Evolutionary conservation across 2,329 filamentous ascomycete genomes (phyloP).

Genomic region (Colletotrichum viniferum): DNA sequence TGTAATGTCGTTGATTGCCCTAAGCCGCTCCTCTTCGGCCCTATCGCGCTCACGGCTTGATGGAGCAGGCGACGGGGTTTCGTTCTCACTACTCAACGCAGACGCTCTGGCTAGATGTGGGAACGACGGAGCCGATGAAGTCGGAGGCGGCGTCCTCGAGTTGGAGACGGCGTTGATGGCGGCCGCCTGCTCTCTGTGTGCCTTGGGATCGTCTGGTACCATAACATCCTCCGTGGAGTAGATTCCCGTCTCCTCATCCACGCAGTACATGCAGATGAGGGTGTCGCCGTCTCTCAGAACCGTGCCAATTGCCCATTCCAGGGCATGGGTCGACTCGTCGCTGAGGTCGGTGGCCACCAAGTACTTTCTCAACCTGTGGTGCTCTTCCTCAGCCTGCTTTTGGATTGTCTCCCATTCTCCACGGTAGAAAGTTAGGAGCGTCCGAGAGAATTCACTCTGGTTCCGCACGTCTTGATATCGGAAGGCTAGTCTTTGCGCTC

Average conservation of each 20-base stretch:
- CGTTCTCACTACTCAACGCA: conserved; percentile 36
- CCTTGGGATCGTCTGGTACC: conserved; percentile 74
- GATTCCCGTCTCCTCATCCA: conserved; percentile 83
- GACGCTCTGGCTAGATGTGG: conserved; percentile 33
- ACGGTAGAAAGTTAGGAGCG: conserved; percentile 87
- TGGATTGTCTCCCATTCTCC: conserved; percentile 82
- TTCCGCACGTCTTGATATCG: conserved; percentile 77
- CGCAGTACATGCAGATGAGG: conserved; percentile 88
- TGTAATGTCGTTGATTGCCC: conserved; percentile 83
- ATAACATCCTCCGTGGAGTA: conserved; percentile 51
- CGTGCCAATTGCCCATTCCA: conserved; percentile 97
- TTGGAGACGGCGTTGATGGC: conserved; percentile 69
- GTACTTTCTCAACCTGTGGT: conserved; percentile 84
- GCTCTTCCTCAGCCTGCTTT: conserved; percentile 77
- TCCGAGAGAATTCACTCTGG: conserved; percentile 77
- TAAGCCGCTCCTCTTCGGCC: conserved; percentile 78
- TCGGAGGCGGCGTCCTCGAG: conserved; percentile 35
- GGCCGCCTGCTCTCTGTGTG: conserved; percentile 76
- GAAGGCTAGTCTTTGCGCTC: conserved; percentile 86
- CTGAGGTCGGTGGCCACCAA: conserved; percentile 95
- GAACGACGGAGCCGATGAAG: conserved; percentile 32
- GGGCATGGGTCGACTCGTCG: conserved; percentile 89
- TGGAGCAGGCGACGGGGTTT: conserved; percentile 51
- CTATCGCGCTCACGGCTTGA: conserved; percentile 56
- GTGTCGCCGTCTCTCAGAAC: conserved; percentile 94